phyloP scores from a whole-genome alignment of 2,329 filamentous ascomycete species.

The Cryphonectria nitschkei region DNA sequence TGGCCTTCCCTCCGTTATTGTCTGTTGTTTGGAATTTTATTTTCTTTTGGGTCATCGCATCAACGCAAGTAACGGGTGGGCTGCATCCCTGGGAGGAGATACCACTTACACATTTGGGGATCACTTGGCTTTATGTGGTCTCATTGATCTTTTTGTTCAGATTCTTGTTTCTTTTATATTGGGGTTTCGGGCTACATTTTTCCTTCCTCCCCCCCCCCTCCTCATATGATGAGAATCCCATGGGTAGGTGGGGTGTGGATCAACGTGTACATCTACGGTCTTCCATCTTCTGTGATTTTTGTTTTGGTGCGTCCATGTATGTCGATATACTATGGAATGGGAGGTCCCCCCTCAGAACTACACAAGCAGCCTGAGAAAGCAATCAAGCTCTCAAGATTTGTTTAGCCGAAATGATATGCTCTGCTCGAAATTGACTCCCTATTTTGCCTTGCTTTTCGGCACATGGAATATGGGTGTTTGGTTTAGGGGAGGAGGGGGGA shows the following conservation, averaged over 20 bases:
- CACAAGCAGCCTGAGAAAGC: constrained; percentile 12
- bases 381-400: constrained; percentile 1
- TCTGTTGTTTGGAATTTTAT: constrained; percentile 2
- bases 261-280: not conserved
- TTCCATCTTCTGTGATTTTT: not conserved
- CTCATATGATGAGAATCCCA: not conserved
- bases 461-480: not conserved
- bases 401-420: not conserved
- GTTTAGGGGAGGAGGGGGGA: too few species aligned
- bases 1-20: constrained; percentile 1
- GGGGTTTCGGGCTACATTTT: not conserved
- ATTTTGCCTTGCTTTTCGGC: not conserved
- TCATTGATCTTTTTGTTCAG: not conserved
- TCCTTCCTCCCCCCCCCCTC: not conserved
- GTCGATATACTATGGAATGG: constrained; percentile 1
- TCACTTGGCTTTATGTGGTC: not conserved
- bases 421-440: not conserved
- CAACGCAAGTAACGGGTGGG: constrained; percentile 21
- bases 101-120: constrained; percentile 22
- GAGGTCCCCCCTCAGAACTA: not conserved
- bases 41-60: constrained; percentile 11
- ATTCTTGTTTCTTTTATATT: not conserved
- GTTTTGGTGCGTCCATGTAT: not conserved
- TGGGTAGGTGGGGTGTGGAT: not conserved
- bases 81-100: constrained; percentile 27